A percentile compares a stretch with the other conserved stretches of the same genome.
phyloP scores from a whole-genome alignment of 495 filamentous ascomycete genomes.

The Aspergillus conjunctus region DNA sequence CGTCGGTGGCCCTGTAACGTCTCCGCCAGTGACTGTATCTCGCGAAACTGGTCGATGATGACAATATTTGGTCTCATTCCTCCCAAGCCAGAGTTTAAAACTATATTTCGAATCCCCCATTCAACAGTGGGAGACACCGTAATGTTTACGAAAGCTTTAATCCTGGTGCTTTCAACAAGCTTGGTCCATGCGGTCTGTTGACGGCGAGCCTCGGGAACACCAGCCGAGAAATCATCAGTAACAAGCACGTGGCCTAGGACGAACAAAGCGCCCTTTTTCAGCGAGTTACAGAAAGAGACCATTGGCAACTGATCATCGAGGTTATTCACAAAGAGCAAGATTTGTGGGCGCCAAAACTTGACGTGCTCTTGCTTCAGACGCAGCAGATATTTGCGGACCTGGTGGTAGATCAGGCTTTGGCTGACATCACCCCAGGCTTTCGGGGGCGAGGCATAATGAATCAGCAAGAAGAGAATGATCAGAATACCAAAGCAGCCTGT shows the following conservation, averaged over 20 bases:
- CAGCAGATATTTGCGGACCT: constrained; percentile 85
- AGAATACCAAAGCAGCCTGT: constrained; percentile 72
- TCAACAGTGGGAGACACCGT: constrained; percentile 78
- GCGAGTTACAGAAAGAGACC: constrained; percentile 87
- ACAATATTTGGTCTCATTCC: constrained; percentile 91
- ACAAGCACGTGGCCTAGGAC: constrained; percentile 87
- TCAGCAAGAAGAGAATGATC: constrained; percentile 75
- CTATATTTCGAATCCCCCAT: constrained; percentile 83
- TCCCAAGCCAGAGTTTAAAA: constrained; percentile 79
- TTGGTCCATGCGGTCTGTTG: constrained; percentile 84
- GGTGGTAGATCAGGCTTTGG: constrained; percentile 87
- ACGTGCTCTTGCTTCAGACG: constrained; percentile 84
- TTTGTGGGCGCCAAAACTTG: constrained; percentile 89
- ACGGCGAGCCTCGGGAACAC: constrained; percentile 77
- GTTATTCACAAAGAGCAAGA: constrained; percentile 81
- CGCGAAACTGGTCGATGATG: constrained; percentile 70
- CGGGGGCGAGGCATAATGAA: constrained; percentile 81
- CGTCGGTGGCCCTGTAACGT: constrained; percentile 35
- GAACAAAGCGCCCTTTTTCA: constrained; percentile 86
- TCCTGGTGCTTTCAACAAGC: constrained; percentile 81
- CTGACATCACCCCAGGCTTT: constrained; percentile 91
- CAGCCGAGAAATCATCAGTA: constrained; percentile 74
- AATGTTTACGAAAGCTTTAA: constrained; percentile 88
- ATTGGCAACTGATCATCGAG: constrained; percentile 75
- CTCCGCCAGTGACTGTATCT: constrained; percentile 56